These are phyloP conservation scores for Cryptococcus sp. DNA, from an alignment of 1,284 basidiomycete species.

Conservation along the genomic window DNA sequence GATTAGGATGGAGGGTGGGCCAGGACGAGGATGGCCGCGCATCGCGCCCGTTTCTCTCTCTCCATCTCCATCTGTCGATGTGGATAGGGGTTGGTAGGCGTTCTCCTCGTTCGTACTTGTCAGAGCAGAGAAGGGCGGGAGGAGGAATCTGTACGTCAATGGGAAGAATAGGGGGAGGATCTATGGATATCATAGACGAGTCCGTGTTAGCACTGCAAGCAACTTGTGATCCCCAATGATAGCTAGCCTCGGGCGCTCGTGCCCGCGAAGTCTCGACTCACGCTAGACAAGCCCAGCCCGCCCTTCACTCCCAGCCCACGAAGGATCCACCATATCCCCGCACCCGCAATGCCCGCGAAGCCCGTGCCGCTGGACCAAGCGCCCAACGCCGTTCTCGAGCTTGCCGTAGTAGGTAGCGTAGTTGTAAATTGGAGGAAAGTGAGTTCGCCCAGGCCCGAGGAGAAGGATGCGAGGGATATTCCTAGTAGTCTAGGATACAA, in stretches of 20 bases:
- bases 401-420: constrained; percentile 54
- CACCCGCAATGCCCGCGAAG: constrained; percentile 88
- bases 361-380: constrained; percentile 90
- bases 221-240: no score
- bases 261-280: constrained; percentile 24
- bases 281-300: constrained; percentile 74
- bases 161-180: constrained; percentile 76
- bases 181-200: constrained; percentile 52
- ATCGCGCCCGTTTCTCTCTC: no score
- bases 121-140: constrained; percentile 58
- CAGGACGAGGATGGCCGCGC: background rate
- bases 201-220: background rate
- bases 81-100: constrained; percentile 23
- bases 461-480: constrained; percentile 86
- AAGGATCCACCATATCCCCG: constrained; percentile 92
- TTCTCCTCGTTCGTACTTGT: background rate
- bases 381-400: constrained; percentile 57
- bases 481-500: constrained; percentile 76
- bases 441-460: constrained; percentile 88
- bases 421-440: constrained; percentile 94
- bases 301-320: constrained; percentile 77
- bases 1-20: constrained; percentile 63
- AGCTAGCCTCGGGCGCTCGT: no score
- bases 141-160: constrained; percentile 69
- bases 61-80: constrained; percentile 20